Evolutionary conservation across 495 filamentous ascomycete species (phyloP), one percentile per base, ranked within the genome.

Genomic region (Neurospora sp.): DNA sequence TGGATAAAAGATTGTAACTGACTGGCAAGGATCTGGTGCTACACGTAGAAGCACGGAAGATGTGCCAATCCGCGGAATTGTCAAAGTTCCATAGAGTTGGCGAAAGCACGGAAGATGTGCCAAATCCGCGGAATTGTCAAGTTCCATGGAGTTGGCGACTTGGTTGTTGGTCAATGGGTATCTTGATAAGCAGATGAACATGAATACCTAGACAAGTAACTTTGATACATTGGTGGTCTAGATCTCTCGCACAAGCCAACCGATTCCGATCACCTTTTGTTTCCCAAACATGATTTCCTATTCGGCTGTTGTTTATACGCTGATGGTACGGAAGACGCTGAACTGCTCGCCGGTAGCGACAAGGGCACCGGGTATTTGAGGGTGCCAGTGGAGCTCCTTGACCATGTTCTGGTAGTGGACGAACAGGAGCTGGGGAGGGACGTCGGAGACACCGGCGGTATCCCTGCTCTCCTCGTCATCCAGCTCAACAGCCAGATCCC

Each of bases 381-480:
- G 91, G 82, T 99, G 96, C 94, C 96, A 99, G 83, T 98, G 96
- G 69, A 91, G 82, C 81, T 99, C 96, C 87, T 98, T 98, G 70
- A 94, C 93, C 76, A 90, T 87, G 75, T 96, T 93, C 85, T 95
- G 93, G 79, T 96, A 97, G 83, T 99, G 96, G 76, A 97, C 93
- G 84, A 99, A 99, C 74, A 99, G 83, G 76, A 99, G 81, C 79
- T 98, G 96, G 40, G 96, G 94, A 70, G 96, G 96, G 75, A 99
- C 93, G 73, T 96, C 96, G 71, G 91, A 88, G 53, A 95, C 89
- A 37, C 91, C 95, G 4, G 90, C 94, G 5, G 94, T 94, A 74
- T 95, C 92, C 82, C 88, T 92, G 78, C 91, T 93, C 87, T 98
- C 95, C 83, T 99, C 96, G 77, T 98, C 96, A 76, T 99, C 96